These are phyloP conservation scores for Sophora flavescens DNA, from an alignment of 306 rosid species.

Conservation along the genomic window DNA sequence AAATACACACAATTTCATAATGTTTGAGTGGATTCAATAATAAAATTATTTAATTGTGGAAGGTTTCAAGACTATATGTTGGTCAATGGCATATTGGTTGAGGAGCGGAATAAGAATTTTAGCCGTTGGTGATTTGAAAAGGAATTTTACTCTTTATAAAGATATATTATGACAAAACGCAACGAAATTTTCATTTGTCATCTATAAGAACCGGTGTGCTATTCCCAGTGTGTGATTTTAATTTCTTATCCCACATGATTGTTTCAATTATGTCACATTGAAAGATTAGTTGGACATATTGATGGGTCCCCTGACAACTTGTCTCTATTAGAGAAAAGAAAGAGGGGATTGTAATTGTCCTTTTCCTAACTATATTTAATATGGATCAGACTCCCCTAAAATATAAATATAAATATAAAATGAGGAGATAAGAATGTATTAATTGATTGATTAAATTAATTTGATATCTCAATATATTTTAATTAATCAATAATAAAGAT, in stretches of 20 bases:
- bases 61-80: not conserved
- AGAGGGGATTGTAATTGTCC: conserved; percentile 45
- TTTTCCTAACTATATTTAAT: conserved; percentile 26
- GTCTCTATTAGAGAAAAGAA: conserved; percentile 35
- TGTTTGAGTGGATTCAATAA: too few relatives aligned
- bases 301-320: conserved; percentile 52
- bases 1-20: too few relatives aligned
- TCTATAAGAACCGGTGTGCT: conserved; percentile 14
- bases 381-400: too few relatives aligned
- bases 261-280: conserved; percentile 47
- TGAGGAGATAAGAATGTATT: too few relatives aligned
- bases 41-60: too few relatives aligned
- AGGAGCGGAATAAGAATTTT: not conserved
- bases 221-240: not conserved
- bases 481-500: too few relatives aligned
- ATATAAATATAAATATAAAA: too few relatives aligned
- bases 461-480: too few relatives aligned
- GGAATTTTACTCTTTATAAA: not conserved
- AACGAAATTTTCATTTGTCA: conserved; percentile 5
- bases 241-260: conserved; percentile 47
- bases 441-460: too few relatives aligned
- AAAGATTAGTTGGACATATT: conserved; percentile 46
- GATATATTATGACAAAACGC: not conserved
- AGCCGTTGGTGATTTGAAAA: conserved; percentile 31
- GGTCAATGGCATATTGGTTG: too few relatives aligned